Evolutionary conservation across 1,284 basidiomycete genomes (phyloP), one percentile per base, ranked within the genome.

Genomic region (Ustilago bromivora): DNA sequence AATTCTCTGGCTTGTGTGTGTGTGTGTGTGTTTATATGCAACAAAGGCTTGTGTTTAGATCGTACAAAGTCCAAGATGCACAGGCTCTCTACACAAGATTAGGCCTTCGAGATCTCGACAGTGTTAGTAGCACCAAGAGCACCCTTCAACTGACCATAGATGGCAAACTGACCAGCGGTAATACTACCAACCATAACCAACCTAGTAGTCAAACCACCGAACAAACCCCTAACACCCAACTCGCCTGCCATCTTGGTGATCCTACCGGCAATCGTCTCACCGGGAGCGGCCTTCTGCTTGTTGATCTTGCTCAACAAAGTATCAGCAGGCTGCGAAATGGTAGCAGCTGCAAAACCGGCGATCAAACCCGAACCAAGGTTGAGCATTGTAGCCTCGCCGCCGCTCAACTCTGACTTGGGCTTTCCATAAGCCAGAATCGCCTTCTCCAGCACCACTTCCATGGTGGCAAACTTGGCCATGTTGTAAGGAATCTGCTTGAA

Each of bases 201-300:
- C 83, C 87, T 85, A 52, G 87, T 86, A 63, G 76, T 74, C 59
- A 88, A 79, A 84, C 89, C 89, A 79, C 88, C 88, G 87, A 89
- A 90, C 82, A 90, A 87, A 84, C 89, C 89, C 69, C 79, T 77
- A 74, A 87, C 76, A 80, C 89, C 89, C 76, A 89, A 87, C 82
- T 89, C 87, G 57, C 83, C 79, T 59, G 85, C 76, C 85, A 89
- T 88, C 78, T 86, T 83, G 81, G 88, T 76, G 76, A 90, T 86
- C 63, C 89, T 87, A 67, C 88, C 87, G 53, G 87, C 85, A 79
- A 87, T 87, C 23, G 87, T 87, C 87, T 89, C 88, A 67, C 89
- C 89, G 70, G 89, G 89, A 47, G 83, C 80, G 70, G 88, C 89
- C 88, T 89, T 89, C 86, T 88, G 87, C 89, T 90, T 90, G 89